phyloP scores from a whole-genome alignment of 2,329 filamentous ascomycete genomes.

The Monosporascus sp. region DNA sequence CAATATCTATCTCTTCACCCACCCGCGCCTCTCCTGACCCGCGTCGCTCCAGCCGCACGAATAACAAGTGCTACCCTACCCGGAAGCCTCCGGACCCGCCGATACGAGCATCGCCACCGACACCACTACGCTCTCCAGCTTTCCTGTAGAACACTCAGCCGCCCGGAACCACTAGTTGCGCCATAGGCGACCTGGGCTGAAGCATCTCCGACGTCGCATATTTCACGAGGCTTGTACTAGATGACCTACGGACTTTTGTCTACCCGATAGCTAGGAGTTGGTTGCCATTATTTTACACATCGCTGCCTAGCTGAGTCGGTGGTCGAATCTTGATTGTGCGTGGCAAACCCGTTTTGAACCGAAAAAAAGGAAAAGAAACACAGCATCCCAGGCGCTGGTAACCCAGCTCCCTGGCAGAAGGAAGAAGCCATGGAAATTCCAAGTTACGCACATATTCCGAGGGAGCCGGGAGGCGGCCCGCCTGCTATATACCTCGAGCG shows the following conservation, averaged over 20 bases:
- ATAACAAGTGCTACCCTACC: not conserved
- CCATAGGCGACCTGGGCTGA: slow-evolving; percentile 5
- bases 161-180: slow-evolving; percentile 4
- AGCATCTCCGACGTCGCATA: slow-evolving; percentile 8
- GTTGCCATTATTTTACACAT: slow-evolving; percentile 2
- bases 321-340: slow-evolving; percentile 4
- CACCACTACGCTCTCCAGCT: slow-evolving; percentile 9
- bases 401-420: not conserved
- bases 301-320: slow-evolving; percentile 7
- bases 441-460: slow-evolving; percentile 21
- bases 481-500: slow-evolving; percentile 25
- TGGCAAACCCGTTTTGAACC: slow-evolving; percentile 9
- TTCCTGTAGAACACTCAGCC: not conserved
- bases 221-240: slow-evolving; percentile 8
- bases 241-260: slow-evolving; percentile 8
- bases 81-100: slow-evolving; percentile 11
- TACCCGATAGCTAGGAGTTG: slow-evolving; percentile 4
- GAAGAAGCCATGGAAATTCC: slow-evolving; percentile 23
- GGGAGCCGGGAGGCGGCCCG: slow-evolving; percentile 24
- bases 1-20: not conserved
- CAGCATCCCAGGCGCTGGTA: not conserved
- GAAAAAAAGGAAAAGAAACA: slow-evolving; percentile 1
- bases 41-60: not conserved
- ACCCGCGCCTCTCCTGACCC: not conserved
- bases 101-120: slow-evolving; percentile 18